Conservation (phyloP, 495 filamentous ascomycete species). For the Polyplosphaeria fusca region DNA sequence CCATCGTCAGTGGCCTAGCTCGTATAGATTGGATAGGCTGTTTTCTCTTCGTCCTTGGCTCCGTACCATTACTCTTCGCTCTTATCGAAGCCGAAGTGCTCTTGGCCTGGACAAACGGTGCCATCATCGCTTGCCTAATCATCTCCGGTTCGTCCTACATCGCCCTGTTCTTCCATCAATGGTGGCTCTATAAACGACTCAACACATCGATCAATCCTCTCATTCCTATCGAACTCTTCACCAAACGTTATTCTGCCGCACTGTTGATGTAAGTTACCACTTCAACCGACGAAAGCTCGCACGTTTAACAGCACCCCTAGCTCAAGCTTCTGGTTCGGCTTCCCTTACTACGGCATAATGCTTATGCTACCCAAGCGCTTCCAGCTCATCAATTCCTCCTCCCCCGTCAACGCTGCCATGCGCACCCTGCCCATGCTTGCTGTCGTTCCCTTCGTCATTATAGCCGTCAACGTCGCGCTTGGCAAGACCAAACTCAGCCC, state of each 20-base stretch:
- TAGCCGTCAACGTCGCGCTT: background rate
- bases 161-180: background rate
- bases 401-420: background rate
- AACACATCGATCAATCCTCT: background rate
- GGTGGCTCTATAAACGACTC: background rate
- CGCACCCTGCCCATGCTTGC: background rate
- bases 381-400: background rate
- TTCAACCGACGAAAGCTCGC: background rate
- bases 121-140: background rate
- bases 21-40: background rate
- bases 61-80: background rate
- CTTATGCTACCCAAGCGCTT: background rate
- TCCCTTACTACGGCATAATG: background rate
- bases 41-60: background rate
- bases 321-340: background rate
- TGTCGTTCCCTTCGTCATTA: background rate
- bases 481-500: background rate
- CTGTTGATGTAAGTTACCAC: background rate
- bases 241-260: background rate
- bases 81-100: background rate
- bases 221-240: background rate
- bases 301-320: background rate
- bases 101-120: background rate
- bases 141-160: background rate
- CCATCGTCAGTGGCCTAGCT: background rate